phyloP scores from a whole-genome alignment of 169 alveolate species.

The Cytauxzoon felis region DNA sequence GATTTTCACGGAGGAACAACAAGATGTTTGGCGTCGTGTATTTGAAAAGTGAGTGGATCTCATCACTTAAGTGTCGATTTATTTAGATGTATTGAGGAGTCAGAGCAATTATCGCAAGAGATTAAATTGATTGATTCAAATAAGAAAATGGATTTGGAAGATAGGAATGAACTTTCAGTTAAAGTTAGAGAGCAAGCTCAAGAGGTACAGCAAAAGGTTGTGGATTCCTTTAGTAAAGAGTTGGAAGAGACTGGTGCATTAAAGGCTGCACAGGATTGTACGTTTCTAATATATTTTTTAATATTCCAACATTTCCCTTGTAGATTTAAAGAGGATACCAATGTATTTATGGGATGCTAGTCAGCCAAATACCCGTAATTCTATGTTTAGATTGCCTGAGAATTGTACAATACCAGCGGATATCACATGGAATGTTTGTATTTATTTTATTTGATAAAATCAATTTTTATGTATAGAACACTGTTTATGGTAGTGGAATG shows the following conservation, averaged over 20 bases:
- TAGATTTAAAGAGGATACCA: constrained; percentile 63
- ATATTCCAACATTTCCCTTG: constrained; percentile 23
- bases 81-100: constrained; percentile 44
- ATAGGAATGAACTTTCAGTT: constrained; percentile 60
- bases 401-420: constrained; percentile 63
- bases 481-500: constrained; percentile 71
- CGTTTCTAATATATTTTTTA: constrained; percentile 23
- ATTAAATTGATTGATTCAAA: constrained; percentile 54
- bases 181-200: constrained; percentile 55
- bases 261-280: constrained; percentile 23
- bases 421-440: constrained; percentile 58
- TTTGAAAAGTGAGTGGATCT: constrained; percentile 34
- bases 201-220: constrained; percentile 49
- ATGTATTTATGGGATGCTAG: constrained; percentile 68
- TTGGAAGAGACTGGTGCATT: constrained; percentile 42
- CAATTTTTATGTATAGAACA: constrained; percentile 22
- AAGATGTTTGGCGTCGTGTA: constrained; percentile 42
- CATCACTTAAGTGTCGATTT: neutral
- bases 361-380: constrained; percentile 63
- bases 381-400: constrained; percentile 57
- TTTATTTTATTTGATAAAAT: neutral
- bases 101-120: constrained; percentile 58
- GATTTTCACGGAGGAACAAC: constrained; percentile 66
- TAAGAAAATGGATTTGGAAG: constrained; percentile 54
- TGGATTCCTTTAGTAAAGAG: constrained; percentile 27